Conservation (phyloP, 768 basidiomycete species). For the Termitomyces sp. region DNA sequence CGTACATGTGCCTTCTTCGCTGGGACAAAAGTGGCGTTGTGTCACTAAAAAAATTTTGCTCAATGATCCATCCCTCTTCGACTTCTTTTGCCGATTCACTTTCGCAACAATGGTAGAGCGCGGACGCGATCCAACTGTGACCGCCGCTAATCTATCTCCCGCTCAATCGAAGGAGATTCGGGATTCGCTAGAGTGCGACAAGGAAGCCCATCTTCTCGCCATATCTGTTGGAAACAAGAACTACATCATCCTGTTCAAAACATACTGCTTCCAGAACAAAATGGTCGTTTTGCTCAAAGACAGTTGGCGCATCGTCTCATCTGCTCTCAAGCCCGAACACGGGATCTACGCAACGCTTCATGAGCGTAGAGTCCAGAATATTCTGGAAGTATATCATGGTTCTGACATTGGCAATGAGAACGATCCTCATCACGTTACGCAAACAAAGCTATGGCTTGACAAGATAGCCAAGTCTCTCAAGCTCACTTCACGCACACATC, state of each 20-base stretch:
- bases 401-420: neutral
- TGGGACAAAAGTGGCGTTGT: neutral
- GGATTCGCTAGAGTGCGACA: neutral
- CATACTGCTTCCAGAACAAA: neutral
- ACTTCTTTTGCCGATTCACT: neutral
- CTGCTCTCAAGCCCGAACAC: neutral
- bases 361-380: neutral
- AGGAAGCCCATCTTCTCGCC: neutral
- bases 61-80: neutral
- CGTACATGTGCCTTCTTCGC: neutral
- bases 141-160: neutral
- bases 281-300: neutral
- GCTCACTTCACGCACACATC: neutral
- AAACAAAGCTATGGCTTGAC: neutral
- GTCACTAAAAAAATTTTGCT: neutral
- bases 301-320: slow-evolving; percentile 1
- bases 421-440: neutral
- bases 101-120: neutral
- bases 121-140: neutral
- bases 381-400: neutral
- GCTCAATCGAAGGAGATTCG: neutral
- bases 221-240: neutral
- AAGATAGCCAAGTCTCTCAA: neutral
- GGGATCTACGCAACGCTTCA: neutral
- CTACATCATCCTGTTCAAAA: neutral